Evolutionary conservation across 805 yeast genomes (phyloP).

Genomic region (Metschnikowia henanensis): DNA sequence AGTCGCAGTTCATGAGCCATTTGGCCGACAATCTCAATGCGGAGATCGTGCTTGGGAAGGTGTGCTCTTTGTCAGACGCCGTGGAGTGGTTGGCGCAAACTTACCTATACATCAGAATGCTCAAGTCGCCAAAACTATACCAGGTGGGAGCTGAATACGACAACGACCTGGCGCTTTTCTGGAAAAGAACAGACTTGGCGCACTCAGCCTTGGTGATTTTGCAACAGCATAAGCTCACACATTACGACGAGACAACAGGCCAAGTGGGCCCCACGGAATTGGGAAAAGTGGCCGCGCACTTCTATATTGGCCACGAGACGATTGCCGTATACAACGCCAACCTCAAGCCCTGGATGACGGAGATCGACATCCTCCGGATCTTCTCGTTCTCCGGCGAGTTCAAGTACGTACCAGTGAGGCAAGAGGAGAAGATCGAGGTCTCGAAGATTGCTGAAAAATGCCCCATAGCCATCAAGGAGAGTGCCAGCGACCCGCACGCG

Average conservation of each 20-base stretch:
- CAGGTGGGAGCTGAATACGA: constrained; percentile 69
- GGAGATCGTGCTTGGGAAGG: constrained; percentile 74
- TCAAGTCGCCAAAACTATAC: constrained; percentile 68
- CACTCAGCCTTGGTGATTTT: constrained; percentile 75
- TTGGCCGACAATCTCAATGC: constrained; percentile 82
- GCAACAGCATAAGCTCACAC: constrained; percentile 54
- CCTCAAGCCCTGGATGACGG: constrained; percentile 62
- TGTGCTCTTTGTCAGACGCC: constrained; percentile 63
- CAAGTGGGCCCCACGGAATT: constrained; percentile 50
- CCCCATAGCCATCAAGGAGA: constrained; percentile 85
- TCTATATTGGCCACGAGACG: constrained; percentile 75
- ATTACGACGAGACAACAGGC: constrained; percentile 53
- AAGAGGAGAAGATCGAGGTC: constrained; percentile 80
- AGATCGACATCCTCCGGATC: constrained; percentile 72
- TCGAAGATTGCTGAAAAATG: constrained; percentile 64
- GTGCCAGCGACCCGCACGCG: constrained; percentile 66
- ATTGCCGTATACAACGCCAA: constrained; percentile 64
- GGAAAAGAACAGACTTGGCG: constrained; percentile 63
- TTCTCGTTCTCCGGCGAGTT: constrained; percentile 87
- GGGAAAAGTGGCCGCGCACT: constrained; percentile 85
- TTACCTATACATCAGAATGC: constrained; percentile 78
- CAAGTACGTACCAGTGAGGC: constrained; percentile 77
- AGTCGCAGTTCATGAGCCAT: constrained; percentile 74
- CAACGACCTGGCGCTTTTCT: constrained; percentile 44
- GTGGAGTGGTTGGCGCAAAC: constrained; percentile 78